A percentile compares a stretch with the other conserved stretches of the same genome.
These are phyloP conservation scores for Linaria vulgaris DNA, from an alignment of 257 asterid genomes.

Conservation along the genomic window DNA sequence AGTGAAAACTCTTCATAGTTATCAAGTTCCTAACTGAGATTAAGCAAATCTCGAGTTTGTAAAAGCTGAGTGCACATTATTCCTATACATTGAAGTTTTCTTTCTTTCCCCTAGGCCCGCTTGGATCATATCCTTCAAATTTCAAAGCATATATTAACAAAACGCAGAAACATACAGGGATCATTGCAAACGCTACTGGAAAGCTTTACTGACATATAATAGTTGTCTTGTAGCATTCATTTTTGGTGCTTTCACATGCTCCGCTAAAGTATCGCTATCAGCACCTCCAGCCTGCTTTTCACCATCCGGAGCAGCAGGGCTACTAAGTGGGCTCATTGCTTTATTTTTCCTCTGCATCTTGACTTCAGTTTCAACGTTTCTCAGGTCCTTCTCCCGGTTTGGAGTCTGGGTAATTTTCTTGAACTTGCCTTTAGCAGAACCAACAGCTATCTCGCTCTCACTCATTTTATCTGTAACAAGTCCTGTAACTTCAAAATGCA, in stretches of 20 bases:
- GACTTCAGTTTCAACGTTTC: conserved; percentile 20
- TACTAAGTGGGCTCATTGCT: conserved; percentile 20
- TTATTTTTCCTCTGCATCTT: conserved; percentile 23
- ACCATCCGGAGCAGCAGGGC: conserved; percentile 23
- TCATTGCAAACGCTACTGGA: conserved; percentile 16
- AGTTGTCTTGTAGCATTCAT: not conserved
- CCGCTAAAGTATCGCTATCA: conserved; percentile 18
- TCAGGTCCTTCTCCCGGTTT: conserved; percentile 25
- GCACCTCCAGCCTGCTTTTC: conserved; percentile 28
- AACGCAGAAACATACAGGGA: conserved; percentile 1
- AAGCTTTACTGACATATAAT: conserved; percentile 23
- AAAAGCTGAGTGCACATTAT: not conserved
- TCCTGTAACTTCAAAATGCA: conserved; percentile 19
- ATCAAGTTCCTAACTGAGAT: not conserved
- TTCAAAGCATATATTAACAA: conserved; percentile 1
- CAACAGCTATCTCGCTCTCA: conserved; percentile 18
- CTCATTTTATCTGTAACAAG: conserved; percentile 15
- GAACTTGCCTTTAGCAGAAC: conserved; percentile 12
- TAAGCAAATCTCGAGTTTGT: not conserved
- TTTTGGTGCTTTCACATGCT: conserved; percentile 23
- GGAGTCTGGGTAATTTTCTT: conserved; percentile 24
- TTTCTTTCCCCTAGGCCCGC: conserved; percentile 3
- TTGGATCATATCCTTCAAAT: conserved; percentile 2
- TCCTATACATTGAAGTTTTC: not conserved
- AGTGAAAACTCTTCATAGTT: not conserved